Percentiles rank a stretch among this genome's conserved stretches.
Evolutionary conservation across 176 grass and related monocot genomes (phyloP).

Genomic region (Luzula sylvatica): DNA sequence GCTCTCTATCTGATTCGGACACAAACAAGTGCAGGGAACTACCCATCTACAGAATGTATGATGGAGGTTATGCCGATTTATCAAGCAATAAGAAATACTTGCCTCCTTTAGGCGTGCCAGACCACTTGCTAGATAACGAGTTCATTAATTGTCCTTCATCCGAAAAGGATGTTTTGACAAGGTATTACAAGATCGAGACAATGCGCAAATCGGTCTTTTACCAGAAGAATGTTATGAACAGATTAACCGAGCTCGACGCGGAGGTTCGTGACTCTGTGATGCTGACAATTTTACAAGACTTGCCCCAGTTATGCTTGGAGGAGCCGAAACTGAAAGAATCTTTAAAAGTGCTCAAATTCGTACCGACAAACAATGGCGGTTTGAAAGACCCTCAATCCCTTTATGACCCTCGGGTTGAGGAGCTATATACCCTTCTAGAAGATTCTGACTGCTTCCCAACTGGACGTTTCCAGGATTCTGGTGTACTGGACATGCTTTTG

Average conservation of each 20-base stretch:
- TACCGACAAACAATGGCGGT: slow-evolving; percentile 52
- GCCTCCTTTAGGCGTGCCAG: slow-evolving; percentile 59
- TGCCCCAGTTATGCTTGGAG: slow-evolving; percentile 77
- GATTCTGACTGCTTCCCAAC: slow-evolving; percentile 79
- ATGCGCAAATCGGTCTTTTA: slow-evolving; percentile 78
- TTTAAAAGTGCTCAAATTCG: slow-evolving; percentile 67
- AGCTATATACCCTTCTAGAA: slow-evolving; percentile 86
- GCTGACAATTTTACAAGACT: slow-evolving; percentile 72
- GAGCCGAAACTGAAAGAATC: slow-evolving; percentile 73
- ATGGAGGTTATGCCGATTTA: slow-evolving; percentile 61
- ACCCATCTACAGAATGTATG: slow-evolving; percentile 66
- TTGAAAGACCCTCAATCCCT: slow-evolving; percentile 80
- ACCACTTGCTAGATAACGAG: slow-evolving; percentile 53
- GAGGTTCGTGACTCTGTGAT: slow-evolving; percentile 67
- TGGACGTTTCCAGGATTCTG: slow-evolving; percentile 61
- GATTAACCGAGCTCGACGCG: slow-evolving; percentile 49
- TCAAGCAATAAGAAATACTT: slow-evolving; percentile 59
- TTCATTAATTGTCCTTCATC: slow-evolving; percentile 66
- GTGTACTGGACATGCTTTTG: slow-evolving; percentile 87
- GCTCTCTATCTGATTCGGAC: slow-evolving; percentile 44
- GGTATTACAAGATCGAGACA: slow-evolving; percentile 64
- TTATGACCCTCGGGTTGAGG: slow-evolving; percentile 92
- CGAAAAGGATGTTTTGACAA: slow-evolving; percentile 76
- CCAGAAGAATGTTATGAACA: slow-evolving; percentile 54
- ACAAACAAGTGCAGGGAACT: slow-evolving; percentile 73